Evolutionary conservation across 768 basidiomycete genomes (phyloP), one percentile per base, ranked within the genome.

Genomic region (Piloderma croceum): DNA sequence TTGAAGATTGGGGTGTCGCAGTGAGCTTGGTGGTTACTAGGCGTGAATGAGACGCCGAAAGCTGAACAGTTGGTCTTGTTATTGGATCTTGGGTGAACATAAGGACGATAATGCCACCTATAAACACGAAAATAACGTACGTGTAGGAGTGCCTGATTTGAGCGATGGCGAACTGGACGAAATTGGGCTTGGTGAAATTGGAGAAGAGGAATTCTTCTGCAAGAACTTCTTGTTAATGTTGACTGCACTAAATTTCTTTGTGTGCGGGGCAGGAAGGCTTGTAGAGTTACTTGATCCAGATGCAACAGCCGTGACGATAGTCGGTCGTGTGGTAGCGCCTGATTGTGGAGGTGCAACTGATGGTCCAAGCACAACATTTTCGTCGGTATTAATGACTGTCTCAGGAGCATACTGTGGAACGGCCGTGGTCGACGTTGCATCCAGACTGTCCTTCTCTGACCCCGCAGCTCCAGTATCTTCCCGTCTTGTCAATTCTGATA

Each of bases 171-270:
- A 68, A 36, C 59, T 57, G 17, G 74, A 62, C 20, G 71, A 63
- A 36, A 67, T 52, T 15, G 76, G 64, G 24, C 68, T 53, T n/a
- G n/a, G n/a, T 19, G 77, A 58, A 34, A 68, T 63, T 19, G 79
- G 69, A 31, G 78, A 67, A 31, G 81, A 61, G 5, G 79, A 79
- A 41, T 83, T 85, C 74, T 93, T 94, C 69, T 91, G 87, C 31
- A 97, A 69, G 62, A 97, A 98, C 63, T 89, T 90, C 78, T 92
- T 94, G 70, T 90, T 94, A 62, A 97, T 90, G 58, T 90, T 91
- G 47, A 90, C 79, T 21, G 90, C 78, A 57, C 71, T 88, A 63
- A 92, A 93, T 55, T 84, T 81, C 71, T 97, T 98, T 22, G 77
- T 75, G 47, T 79, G 82, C 24, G 59, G 47, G 41, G 54, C 54